Percentiles rank a stretch among this genome's conserved stretches.
Evolutionary conservation across 148 eudicot species (phyloP).

Genomic region (Gaultheria prostrata): DNA sequence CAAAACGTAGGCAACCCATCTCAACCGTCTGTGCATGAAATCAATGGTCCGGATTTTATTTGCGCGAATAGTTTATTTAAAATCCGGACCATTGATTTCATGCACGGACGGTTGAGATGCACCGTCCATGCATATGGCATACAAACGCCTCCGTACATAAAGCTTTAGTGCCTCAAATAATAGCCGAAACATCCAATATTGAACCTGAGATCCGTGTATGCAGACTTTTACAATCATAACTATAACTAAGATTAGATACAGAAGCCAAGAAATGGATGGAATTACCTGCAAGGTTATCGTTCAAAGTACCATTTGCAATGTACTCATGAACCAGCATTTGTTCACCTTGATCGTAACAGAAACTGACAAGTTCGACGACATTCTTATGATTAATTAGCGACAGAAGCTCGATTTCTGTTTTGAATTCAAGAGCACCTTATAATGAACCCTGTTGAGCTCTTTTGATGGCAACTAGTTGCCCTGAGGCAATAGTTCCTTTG

Average conservation of each 20-base stretch:
- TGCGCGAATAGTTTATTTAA: too few relatives aligned
- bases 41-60: too few relatives aligned
- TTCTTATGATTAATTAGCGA: constrained; percentile 57
- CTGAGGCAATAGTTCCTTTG: constrained; percentile 36
- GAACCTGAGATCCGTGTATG: neutral
- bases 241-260: neutral
- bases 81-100: too few relatives aligned
- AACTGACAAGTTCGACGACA: constrained; percentile 51
- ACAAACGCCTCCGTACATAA: too few relatives aligned
- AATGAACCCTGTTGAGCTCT: constrained; percentile 53
- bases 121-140: too few relatives aligned
- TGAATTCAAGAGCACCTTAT: constrained; percentile 52
- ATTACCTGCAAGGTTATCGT: constrained; percentile 38
- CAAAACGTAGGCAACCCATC: too few relatives aligned
- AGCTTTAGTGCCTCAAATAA: too few relatives aligned
- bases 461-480: constrained; percentile 46
- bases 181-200: neutral
- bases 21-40: too few relatives aligned
- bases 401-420: constrained; percentile 52
- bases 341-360: constrained; percentile 54
- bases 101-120: too few relatives aligned
- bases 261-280: neutral
- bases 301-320: constrained; percentile 43
- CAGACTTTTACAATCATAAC: neutral
- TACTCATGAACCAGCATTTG: constrained; percentile 56